phyloP scores from a whole-genome alignment of 345 rosid genomes.

The Citrus australasica region DNA sequence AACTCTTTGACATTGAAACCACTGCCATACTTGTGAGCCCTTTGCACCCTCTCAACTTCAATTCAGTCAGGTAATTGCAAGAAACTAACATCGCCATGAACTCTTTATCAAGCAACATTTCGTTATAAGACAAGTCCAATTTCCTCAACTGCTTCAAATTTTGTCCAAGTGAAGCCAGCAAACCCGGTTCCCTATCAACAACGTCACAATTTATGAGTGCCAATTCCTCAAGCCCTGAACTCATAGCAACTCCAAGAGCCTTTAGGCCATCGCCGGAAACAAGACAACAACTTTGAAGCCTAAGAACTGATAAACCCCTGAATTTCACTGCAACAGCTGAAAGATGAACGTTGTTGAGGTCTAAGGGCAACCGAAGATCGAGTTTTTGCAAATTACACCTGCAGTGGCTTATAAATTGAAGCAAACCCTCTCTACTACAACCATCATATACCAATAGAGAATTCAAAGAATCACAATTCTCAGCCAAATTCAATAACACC shows the following conservation, averaged over 20 bases:
- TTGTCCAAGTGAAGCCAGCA: conserved; percentile 81
- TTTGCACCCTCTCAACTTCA: conserved; percentile 68
- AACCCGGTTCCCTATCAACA: conserved; percentile 64
- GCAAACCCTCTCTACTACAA: conserved; percentile 67
- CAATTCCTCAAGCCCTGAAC: conserved; percentile 54
- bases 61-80: conserved; percentile 43
- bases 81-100: conserved; percentile 70
- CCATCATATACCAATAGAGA: conserved; percentile 83
- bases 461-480: conserved; percentile 45
- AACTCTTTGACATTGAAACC: conserved; percentile 43
- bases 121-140: conserved; percentile 61
- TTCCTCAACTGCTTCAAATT: conserved; percentile 52
- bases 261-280: conserved; percentile 75
- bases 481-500: conserved; percentile 55
- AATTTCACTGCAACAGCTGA: conserved; percentile 52
- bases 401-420: conserved; percentile 53
- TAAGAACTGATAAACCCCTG: conserved; percentile 38
- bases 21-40: conserved; percentile 41
- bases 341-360: conserved; percentile 70
- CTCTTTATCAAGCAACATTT: conserved; percentile 66
- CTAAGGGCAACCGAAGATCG: conserved; percentile 80
- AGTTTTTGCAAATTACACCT: conserved; percentile 48
- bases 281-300: conserved; percentile 76
- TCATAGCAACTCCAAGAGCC: conserved; percentile 47
- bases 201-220: conserved; percentile 69